phyloP scores from a whole-genome alignment of 331 rosid genomes.

The Stylosanthes scabra region DNA sequence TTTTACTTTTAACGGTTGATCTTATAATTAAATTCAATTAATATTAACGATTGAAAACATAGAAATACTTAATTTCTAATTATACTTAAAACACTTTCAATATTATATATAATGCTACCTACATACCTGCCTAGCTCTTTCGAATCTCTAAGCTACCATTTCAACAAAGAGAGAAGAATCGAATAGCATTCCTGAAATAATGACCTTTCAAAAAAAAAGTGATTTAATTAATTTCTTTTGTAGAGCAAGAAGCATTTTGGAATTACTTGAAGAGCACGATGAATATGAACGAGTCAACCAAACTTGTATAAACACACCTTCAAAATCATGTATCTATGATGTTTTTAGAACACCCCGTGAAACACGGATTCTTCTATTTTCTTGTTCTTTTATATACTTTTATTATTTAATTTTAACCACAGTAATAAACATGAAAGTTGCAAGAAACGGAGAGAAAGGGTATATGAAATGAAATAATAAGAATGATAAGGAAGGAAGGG shows the following conservation, averaged over 20 bases:
- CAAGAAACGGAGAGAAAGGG: slow-evolving; percentile 1
- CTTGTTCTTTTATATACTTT: neutral
- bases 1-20: too few relatives aligned
- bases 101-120: too few relatives aligned
- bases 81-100: too few relatives aligned
- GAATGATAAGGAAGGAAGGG: neutral
- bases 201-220: slow-evolving; percentile 44
- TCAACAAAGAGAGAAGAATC: slow-evolving; percentile 7
- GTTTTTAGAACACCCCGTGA: slow-evolving; percentile 29
- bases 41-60: too few relatives aligned
- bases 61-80: too few relatives aligned
- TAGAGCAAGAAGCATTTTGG: slow-evolving; percentile 40
- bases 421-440: slow-evolving; percentile 34
- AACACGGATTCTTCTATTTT: slow-evolving; percentile 36
- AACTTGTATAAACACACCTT: slow-evolving; percentile 36
- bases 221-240: slow-evolving; percentile 31
- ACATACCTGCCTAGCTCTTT: neutral
- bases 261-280: slow-evolving; percentile 52
- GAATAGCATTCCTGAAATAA: slow-evolving; percentile 47
- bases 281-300: slow-evolving; percentile 42
- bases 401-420: neutral
- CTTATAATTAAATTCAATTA: too few relatives aligned
- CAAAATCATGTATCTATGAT: neutral
- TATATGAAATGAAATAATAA: neutral
- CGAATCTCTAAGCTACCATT: slow-evolving; percentile 38